These are phyloP conservation scores for Saturnispora sekii DNA, from an alignment of 805 yeast genomes.

Conservation along the genomic window DNA sequence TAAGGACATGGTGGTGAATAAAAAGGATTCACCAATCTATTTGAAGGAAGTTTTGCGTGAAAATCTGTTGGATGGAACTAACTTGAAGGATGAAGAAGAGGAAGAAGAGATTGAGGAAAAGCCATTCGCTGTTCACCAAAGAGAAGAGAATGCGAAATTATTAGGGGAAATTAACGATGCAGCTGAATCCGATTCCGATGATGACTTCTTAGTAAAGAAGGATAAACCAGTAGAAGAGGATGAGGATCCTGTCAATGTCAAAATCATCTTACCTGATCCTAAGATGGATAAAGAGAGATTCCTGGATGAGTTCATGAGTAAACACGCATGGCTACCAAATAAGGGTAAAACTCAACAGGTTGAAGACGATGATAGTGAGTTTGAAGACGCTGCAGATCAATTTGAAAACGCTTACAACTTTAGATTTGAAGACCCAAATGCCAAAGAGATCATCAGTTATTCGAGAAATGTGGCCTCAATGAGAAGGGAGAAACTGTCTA, in stretches of 20 bases:
- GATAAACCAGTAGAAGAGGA: constrained; percentile 27
- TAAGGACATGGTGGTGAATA: constrained; percentile 31
- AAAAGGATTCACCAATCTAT: constrained; percentile 60
- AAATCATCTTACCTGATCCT: constrained; percentile 56
- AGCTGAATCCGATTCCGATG: constrained; percentile 35
- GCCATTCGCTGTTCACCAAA: constrained; percentile 67
- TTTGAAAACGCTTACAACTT: constrained; percentile 92
- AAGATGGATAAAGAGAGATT: constrained; percentile 49
- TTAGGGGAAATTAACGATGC: constrained; percentile 69
- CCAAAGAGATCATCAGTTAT: constrained; percentile 86
- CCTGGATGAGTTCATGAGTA: constrained; percentile 58
- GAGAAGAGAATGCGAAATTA: constrained; percentile 65
- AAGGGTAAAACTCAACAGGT: constrained; percentile 39
- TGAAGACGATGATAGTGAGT: constrained; percentile 68
- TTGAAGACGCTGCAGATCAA: constrained; percentile 84
- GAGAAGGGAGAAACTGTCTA: constrained; percentile 65
- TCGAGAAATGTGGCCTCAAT: constrained; percentile 92
- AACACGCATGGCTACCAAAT: constrained; percentile 85
- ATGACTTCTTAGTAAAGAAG: constrained; percentile 51
- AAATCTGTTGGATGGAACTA: constrained; percentile 62
- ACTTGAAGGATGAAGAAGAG: constrained; percentile 44
- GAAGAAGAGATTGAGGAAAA: constrained; percentile 45
- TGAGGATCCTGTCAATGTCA: constrained; percentile 15
- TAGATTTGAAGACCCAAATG: constrained; percentile 84
- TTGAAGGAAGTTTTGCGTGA: constrained; percentile 89